These are phyloP conservation scores for Lignosus rhinocerotis DNA, from an alignment of 1,284 basidiomycete genomes.

Conservation along the genomic window DNA sequence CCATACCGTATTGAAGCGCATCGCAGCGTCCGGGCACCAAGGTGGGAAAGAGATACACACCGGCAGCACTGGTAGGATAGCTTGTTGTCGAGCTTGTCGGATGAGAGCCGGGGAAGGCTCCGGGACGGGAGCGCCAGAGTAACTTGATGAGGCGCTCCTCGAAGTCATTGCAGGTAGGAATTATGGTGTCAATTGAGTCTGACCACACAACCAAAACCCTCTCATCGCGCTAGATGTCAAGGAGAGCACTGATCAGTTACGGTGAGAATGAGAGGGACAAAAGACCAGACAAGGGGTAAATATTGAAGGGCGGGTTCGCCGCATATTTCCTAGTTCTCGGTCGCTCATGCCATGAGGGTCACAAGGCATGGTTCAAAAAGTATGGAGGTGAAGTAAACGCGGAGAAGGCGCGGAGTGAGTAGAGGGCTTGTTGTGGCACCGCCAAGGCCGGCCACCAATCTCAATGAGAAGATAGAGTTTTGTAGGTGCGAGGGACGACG, in stretches of 20 bases:
- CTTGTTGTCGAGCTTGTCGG: conserved; percentile 27
- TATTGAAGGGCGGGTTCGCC: too few species aligned
- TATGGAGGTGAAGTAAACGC: too few species aligned
- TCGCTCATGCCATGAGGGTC: too few species aligned
- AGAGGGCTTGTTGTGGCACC: not conserved
- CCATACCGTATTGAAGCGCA: too few species aligned
- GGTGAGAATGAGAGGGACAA: not conserved
- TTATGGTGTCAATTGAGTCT: conserved; percentile 70
- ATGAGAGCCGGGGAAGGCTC: conserved; percentile 24
- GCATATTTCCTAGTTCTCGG: too few species aligned
- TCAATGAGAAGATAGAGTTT: not conserved
- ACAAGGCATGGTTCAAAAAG: too few species aligned
- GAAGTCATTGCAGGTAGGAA: conserved; percentile 71
- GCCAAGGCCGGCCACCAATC: not conserved
- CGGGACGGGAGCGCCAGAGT: conserved; percentile 55
- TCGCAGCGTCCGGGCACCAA: not conserved
- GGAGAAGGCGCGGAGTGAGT: too few species aligned
- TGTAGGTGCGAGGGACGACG: not conserved
- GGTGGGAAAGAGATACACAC: conserved; percentile 14
- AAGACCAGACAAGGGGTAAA: not conserved
- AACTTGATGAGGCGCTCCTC: conserved; percentile 81
- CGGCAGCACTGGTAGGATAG: conserved; percentile 29
- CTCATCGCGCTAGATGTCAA: conserved; percentile 60
- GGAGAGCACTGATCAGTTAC: not conserved
- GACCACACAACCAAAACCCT: conserved; percentile 78